Base-by-base conservation (phyloP, 257 asterid species). In the Scutellaria baicalensis region DNA sequence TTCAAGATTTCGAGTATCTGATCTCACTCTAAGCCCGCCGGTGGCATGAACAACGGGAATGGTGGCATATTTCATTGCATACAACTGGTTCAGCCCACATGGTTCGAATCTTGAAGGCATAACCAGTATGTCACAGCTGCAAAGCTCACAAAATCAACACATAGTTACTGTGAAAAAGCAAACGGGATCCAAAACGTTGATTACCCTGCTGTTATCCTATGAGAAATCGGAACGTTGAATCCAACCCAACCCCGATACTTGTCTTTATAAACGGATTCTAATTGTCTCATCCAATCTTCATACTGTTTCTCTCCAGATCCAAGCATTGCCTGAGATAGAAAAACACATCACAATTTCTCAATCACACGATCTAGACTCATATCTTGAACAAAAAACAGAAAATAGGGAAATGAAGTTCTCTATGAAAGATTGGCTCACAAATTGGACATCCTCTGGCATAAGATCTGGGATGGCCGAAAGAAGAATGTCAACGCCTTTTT, bases 71-170 rank as follows among this genome's bases (percentile, higher is more conserved):
- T 83, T 82, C 99, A 94, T 91, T 31, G 99, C 99, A 51, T 94
- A 94, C 76, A 94, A 55, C 75, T 94, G 99, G 83, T 89, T 94
- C 57, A 94, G 79, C 72, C 99, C 99, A 59, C 99, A 94, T 1
- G 99, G 97, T 64, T 94, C 99, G 49, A 94, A 94, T 86, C 99
- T 84, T 62, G 97, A 94, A 68, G 99, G 97, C 99, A 94, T 94
- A 27, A 77, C 57, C 40, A 94, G 73, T 66, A 94, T 91, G 84
- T 94, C 99, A 60, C 99, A 91, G 14, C 99, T 91, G 97, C 84
- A 77, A 63, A 78, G 68, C 23, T 20, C 27, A 13, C 56, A 64
- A 27, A 35, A 44, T 66, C 18, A 79, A 57, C 31, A 71, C 36
- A 40, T 39, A 36, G 8, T 44, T 47, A 18, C 49, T 14, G 42